These are phyloP conservation scores for Suhomyces taliae DNA, from an alignment of 1,139 yeast genomes.

Conservation along the genomic window DNA sequence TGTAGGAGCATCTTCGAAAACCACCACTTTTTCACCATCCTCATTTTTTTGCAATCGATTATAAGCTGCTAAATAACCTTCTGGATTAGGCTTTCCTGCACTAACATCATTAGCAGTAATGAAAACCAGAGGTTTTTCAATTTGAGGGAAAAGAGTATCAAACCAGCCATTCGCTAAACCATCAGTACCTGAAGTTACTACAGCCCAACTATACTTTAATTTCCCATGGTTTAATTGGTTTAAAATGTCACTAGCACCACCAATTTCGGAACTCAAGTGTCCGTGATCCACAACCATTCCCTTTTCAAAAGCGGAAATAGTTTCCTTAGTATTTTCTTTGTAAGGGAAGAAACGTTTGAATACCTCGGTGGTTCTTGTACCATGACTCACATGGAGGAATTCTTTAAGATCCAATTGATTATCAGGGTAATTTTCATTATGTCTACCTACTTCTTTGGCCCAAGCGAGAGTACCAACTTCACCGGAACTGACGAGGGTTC, in stretches of 20 bases:
- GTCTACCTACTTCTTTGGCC: slow-evolving; percentile 15
- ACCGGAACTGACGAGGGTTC: slow-evolving; percentile 24
- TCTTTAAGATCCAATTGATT: slow-evolving; percentile 12
- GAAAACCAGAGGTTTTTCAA: slow-evolving; percentile 17
- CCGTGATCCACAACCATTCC: slow-evolving; percentile 19
- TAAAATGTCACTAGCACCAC: slow-evolving; percentile 16
- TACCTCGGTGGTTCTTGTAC: slow-evolving; percentile 19
- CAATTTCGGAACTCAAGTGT: slow-evolving; percentile 18
- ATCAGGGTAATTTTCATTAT: slow-evolving; percentile 15
- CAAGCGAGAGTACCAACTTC: slow-evolving; percentile 22
- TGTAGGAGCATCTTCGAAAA: slow-evolving; percentile 25
- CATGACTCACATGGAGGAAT: slow-evolving; percentile 19
- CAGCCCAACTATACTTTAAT: slow-evolving; percentile 18
- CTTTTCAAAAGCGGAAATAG: slow-evolving; percentile 17
- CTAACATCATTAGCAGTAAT: slow-evolving; percentile 24
- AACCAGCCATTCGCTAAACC: slow-evolving; percentile 22
- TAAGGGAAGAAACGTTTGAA: slow-evolving; percentile 18
- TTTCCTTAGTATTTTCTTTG: slow-evolving; percentile 9
- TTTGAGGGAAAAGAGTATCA: slow-evolving; percentile 12
- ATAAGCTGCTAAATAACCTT: slow-evolving; percentile 20
- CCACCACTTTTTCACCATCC: slow-evolving; percentile 14
- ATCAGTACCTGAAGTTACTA: slow-evolving; percentile 23
- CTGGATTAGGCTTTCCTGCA: slow-evolving; percentile 20
- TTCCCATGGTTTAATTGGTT: slow-evolving; percentile 10
- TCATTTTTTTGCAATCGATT: slow-evolving; percentile 7